phyloP scores from a whole-genome alignment of 2,329 filamentous ascomycete species.

The Fusarium devonianum region DNA sequence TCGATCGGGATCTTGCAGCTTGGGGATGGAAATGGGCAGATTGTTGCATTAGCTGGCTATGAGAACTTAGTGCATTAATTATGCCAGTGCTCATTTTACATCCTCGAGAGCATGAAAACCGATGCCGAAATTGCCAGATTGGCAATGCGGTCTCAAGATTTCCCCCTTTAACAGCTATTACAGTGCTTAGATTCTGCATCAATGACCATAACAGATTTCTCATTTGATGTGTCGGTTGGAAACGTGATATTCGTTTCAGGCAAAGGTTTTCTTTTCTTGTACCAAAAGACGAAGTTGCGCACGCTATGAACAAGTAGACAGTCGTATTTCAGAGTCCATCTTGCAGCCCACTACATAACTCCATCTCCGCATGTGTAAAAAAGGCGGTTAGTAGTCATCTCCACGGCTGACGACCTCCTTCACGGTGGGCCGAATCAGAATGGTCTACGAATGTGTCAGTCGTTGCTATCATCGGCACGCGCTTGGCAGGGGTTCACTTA shows the following conservation, averaged over 20 bases:
- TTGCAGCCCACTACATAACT: constrained; percentile 17
- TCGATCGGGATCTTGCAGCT: constrained; percentile 37
- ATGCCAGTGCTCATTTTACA: too few relatives aligned
- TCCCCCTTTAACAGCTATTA: too few relatives aligned
- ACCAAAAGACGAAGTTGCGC: constrained; percentile 11
- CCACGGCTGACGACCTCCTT: constrained; percentile 90
- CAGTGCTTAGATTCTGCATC: too few relatives aligned
- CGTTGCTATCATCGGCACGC: neutral
- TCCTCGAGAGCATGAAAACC: too few relatives aligned
- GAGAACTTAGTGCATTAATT: too few relatives aligned
- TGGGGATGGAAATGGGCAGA: constrained; percentile 16
- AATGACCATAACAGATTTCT: too few relatives aligned
- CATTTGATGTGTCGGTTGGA: too few relatives aligned
- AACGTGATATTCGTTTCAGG: too few relatives aligned
- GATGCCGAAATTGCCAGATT: too few relatives aligned
- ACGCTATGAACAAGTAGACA: constrained; percentile 31
- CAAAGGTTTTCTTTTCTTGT: too few relatives aligned
- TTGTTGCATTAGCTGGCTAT: too few relatives aligned
- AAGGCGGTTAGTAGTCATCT: constrained; percentile 73
- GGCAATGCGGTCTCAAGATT: too few relatives aligned
- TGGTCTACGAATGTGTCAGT: constrained; percentile 61
- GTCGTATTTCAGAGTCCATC: constrained; percentile 43
- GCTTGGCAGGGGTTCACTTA: constrained; percentile 56
- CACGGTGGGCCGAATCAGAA: constrained; percentile 77
- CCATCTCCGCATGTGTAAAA: neutral